These are phyloP conservation scores for Talinum fruticosum DNA, from an alignment of 148 eudicot species.

Conservation along the genomic window DNA sequence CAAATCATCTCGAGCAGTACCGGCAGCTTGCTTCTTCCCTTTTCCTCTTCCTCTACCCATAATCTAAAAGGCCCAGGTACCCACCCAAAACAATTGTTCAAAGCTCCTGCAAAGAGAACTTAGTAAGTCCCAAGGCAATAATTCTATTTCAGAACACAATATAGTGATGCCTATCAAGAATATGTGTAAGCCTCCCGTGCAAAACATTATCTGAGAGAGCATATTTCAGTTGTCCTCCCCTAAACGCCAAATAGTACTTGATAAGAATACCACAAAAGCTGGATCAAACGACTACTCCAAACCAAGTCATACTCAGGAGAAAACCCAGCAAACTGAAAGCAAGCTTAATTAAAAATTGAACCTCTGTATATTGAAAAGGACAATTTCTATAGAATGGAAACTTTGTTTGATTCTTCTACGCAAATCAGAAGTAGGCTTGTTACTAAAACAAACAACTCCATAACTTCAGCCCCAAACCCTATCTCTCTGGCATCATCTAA, in stretches of 20 bases:
- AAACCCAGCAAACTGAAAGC: slow-evolving; percentile 4
- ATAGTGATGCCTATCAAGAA: background rate
- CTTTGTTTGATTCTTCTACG: background rate
- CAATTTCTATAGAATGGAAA: slow-evolving; percentile 7
- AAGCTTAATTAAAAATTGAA: background rate
- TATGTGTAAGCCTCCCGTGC: background rate
- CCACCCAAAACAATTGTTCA: slow-evolving; percentile 8
- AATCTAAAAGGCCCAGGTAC: background rate
- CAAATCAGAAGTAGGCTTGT: background rate
- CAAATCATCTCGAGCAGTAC: slow-evolving; percentile 37
- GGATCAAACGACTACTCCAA: background rate
- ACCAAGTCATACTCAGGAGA: slow-evolving; percentile 6
- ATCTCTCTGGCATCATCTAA: background rate
- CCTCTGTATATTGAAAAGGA: background rate
- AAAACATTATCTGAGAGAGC: background rate
- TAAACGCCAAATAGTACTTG: background rate
- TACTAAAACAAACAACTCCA: background rate
- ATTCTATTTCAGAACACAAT: background rate
- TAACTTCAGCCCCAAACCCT: background rate
- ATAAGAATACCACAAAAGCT: background rate
- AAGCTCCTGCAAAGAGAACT: slow-evolving; percentile 30
- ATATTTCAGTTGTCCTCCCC: background rate
- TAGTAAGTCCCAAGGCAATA: background rate
- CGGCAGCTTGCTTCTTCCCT: slow-evolving; percentile 42
- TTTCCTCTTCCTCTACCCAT: slow-evolving; percentile 81